phyloP scores from a whole-genome alignment of 495 filamentous ascomycete species.

The Tuber brumale region DNA sequence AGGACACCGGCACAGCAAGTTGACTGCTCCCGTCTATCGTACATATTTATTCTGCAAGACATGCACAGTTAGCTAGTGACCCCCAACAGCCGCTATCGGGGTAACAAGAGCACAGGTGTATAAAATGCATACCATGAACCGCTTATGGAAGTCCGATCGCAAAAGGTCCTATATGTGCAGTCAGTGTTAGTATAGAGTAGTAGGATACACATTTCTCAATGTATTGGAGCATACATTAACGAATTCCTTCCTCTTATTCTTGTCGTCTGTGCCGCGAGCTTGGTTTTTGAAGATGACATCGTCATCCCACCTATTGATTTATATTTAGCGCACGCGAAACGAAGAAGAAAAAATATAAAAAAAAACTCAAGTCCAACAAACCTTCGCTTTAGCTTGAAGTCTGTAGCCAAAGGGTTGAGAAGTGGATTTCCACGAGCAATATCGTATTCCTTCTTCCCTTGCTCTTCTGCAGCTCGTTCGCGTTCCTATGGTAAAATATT shows the following conservation, averaged over 20 bases:
- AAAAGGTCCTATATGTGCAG: slow-evolving; percentile 63
- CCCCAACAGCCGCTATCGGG: slow-evolving; percentile 8
- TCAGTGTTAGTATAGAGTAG: slow-evolving; percentile 22
- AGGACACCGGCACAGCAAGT: neutral
- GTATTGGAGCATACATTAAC: slow-evolving; percentile 62
- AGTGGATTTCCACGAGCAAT: slow-evolving; percentile 91
- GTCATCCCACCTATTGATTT: slow-evolving; percentile 71
- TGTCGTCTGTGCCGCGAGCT: slow-evolving; percentile 87
- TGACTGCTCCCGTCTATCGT: slow-evolving; percentile 44
- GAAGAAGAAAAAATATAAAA: slow-evolving; percentile 41
- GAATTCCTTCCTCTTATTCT: slow-evolving; percentile 85
- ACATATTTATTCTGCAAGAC: slow-evolving; percentile 59
- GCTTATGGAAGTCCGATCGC: slow-evolving; percentile 92
- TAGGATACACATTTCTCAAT: slow-evolving; percentile 32
- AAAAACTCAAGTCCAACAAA: neutral
- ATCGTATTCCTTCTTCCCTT: slow-evolving; percentile 75
- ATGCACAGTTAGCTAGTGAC: slow-evolving; percentile 41
- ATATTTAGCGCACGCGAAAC: slow-evolving; percentile 21
- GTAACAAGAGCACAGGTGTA: neutral
- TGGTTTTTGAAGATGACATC: slow-evolving; percentile 99
- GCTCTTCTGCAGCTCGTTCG: slow-evolving; percentile 66
- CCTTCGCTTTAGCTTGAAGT: slow-evolving; percentile 63
- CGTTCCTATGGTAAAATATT: slow-evolving; percentile 51
- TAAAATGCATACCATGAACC: slow-evolving; percentile 72
- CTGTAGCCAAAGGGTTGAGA: slow-evolving; percentile 60